Evolutionary conservation across 2,329 filamentous ascomycete genomes (phyloP), one percentile per base, ranked within the genome.

Genomic region (Xylaria sp.): DNA sequence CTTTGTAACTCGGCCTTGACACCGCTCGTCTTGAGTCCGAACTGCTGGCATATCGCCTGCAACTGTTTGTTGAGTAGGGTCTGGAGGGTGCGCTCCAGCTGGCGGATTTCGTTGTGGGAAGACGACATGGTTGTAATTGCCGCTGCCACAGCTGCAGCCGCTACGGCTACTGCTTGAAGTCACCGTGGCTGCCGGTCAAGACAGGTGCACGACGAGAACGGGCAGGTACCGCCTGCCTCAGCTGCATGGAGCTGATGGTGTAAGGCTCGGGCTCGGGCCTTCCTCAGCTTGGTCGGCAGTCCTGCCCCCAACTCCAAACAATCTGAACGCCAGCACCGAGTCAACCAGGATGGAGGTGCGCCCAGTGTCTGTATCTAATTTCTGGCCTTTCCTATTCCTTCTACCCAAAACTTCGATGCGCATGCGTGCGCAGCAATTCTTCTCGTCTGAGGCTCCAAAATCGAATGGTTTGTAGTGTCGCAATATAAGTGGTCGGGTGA

Each of bases 1-100:
- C 84, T 83, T 81, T 97, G 94, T 69, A 98, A 84, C 51, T 92
- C 88, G 41, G 90, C 89, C 84, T 99, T 99, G 76, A 96, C 91
- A 23, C 96, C 96, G 34, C 91, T 92, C 70, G 93, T 91, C 73
- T 89, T 87, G 44, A 97, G 84, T 56, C 90, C 88, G 82, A 97
- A 97, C 93, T 70, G 88, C 84, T 72, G 89, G 87, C 95, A 92
- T 73, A 98, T 91, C 62, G 86, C 86, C 75, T 94, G 92, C 58
- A 98, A 87, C 75, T 94, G 90, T 23, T 84, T 82, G 76, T 89
- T 89, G 37, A 88, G 81, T 25, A 89, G 79, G 13, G 80, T 82
- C 52, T 79, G 79, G 69, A 85, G 80, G 18, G 85, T 80, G 64
- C 82, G 80, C 70, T 83, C 78, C 60, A 89, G 81, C 55, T 77